Conservation (phyloP, 2,329 filamentous ascomycete species). For the Colletotrichum gigasporum region DNA sequence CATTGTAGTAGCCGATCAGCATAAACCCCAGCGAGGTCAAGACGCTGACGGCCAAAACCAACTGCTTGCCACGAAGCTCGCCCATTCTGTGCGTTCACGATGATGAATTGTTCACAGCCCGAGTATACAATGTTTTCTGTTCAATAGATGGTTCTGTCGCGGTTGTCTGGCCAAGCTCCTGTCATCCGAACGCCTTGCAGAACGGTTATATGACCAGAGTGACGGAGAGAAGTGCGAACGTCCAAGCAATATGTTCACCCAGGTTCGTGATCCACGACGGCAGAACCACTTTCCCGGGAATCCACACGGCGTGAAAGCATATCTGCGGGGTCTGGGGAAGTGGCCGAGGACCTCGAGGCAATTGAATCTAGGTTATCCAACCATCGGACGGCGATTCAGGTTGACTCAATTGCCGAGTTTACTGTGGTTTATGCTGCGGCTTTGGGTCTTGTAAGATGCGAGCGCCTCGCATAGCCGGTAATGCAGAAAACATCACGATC, state of each 20-base stretch:
- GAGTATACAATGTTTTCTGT: no score
- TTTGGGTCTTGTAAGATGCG: no score
- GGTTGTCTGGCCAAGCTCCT: no score
- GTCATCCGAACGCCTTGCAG: neutral
- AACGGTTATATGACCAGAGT: constrained; percentile 8
- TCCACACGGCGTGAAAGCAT: constrained; percentile 8
- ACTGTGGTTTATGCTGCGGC: neutral
- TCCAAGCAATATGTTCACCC: constrained; percentile 7
- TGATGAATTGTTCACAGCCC: no score
- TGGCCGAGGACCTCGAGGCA: neutral
- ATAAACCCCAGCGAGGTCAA: constrained; percentile 58
- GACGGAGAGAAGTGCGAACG: neutral
- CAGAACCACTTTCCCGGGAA: constrained; percentile 9
- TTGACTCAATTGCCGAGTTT: neutral
- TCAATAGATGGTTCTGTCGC: no score
- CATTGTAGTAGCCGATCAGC: constrained; percentile 58
- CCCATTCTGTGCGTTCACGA: neutral
- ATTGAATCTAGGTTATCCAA: constrained; percentile 10
- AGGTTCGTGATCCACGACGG: constrained; percentile 6
- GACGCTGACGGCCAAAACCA: constrained; percentile 52
- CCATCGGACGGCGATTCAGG: constrained; percentile 12
- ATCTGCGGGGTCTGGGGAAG: constrained; percentile 2
- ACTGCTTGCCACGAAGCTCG: constrained; percentile 41
- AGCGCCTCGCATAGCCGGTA: no score
- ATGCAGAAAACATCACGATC: no score